These are phyloP conservation scores for Tarenaya hassleriana DNA, from an alignment of 345 rosid genomes.

Conservation along the genomic window DNA sequence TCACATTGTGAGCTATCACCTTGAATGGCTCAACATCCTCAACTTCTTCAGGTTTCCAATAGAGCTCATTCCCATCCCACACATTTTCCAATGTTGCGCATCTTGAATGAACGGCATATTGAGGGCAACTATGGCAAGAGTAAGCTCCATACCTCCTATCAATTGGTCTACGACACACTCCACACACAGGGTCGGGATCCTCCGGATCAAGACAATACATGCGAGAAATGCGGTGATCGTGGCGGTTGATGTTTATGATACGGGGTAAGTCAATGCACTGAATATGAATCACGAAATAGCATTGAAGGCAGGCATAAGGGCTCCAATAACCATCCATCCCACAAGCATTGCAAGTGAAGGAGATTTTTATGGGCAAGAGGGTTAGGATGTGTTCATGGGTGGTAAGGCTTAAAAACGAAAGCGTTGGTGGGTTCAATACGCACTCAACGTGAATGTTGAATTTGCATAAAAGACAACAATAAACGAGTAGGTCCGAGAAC, in stretches of 20 bases:
- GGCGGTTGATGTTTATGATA: background rate
- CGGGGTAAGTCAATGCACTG: conserved; percentile 8
- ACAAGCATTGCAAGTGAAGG: conserved; percentile 6
- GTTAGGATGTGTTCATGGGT: conserved; percentile 6
- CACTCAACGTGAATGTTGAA: background rate
- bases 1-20: background rate
- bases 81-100: conserved; percentile 12
- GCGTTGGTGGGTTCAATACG: background rate
- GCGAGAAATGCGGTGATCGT: background rate
- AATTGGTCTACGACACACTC: background rate
- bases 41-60: background rate
- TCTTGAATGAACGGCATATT: background rate
- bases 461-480: background rate
- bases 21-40: background rate
- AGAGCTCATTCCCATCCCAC: conserved; percentile 16
- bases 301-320: background rate
- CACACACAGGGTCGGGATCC: background rate
- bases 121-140: background rate
- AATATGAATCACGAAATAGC: conserved; percentile 4
- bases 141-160: background rate
- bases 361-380: background rate
- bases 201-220: background rate
- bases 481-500: background rate
- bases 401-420: background rate
- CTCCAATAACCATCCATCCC: background rate